A percentile compares a stretch with the other conserved stretches of the same genome.
Conservation (phyloP, 805 yeast genomes). For the Metschnikowia hibisci region DNA sequence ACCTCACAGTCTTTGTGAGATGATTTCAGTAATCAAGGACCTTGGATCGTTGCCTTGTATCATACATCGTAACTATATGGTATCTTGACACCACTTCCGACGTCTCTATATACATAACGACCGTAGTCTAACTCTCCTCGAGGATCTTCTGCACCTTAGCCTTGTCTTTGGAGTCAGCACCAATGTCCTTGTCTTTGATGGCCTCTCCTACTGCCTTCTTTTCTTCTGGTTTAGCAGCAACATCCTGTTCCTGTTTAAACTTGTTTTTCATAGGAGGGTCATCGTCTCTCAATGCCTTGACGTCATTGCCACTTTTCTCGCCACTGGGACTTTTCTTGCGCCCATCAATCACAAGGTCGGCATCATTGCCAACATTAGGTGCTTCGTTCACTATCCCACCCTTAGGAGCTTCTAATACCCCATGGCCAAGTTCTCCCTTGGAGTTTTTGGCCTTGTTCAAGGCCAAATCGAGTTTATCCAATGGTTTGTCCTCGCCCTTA, state of each 20-base stretch:
- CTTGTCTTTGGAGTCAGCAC: slow-evolving; percentile 4
- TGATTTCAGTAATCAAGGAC: too few species aligned
- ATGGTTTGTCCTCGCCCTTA: slow-evolving; percentile 31
- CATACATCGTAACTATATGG: too few species aligned
- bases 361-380: slow-evolving; percentile 40
- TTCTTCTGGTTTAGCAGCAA: not conserved
- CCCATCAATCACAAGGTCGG: slow-evolving; percentile 22
- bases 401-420: slow-evolving; percentile 42
- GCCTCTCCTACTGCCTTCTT: not conserved
- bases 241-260: not conserved
- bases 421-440: slow-evolving; percentile 37
- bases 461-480: slow-evolving; percentile 34
- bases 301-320: slow-evolving; percentile 9
- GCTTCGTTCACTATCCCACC: slow-evolving; percentile 47
- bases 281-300: slow-evolving; percentile 10
- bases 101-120: slow-evolving; percentile 1
- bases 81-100: not conserved
- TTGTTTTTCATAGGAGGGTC: not conserved
- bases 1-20: too few species aligned
- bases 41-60: too few species aligned
- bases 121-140: slow-evolving; percentile 6
- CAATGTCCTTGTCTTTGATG: not conserved
- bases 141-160: slow-evolving; percentile 9
- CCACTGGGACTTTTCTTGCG: slow-evolving; percentile 7
- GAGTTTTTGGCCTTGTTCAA: slow-evolving; percentile 36